phyloP scores from a whole-genome alignment of 352 stramenopile genomes.

The Aphanomyces cochlioides region DNA sequence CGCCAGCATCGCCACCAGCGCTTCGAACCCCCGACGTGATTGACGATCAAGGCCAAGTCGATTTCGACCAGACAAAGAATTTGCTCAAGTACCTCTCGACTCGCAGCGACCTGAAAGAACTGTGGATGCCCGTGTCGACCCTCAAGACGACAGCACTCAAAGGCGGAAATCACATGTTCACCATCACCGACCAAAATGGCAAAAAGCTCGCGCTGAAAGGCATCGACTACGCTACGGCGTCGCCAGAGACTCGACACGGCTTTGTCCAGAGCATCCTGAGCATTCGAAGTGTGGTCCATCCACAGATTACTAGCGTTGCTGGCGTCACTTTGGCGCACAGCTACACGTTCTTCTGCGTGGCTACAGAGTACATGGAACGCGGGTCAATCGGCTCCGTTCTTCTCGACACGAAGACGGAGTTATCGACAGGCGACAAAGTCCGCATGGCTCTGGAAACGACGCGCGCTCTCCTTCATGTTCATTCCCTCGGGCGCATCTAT shows the following conservation, averaged over 20 bases:
- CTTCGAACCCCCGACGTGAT: background rate
- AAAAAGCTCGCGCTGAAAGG: constrained; percentile 21
- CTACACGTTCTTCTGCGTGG: constrained; percentile 3
- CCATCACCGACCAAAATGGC: background rate
- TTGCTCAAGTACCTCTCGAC: constrained; percentile 14
- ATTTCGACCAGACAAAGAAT: background rate
- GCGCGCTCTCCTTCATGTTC: constrained; percentile 19
- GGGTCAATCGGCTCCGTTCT: constrained; percentile 27
- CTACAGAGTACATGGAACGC: constrained; percentile 18
- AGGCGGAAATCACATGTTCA: constrained; percentile 10
- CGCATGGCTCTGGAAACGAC: background rate
- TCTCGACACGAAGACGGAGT: constrained; percentile 3
- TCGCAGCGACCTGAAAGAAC: constrained; percentile 2
- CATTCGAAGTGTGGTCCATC: background rate
- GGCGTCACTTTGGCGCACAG: constrained; percentile 17
- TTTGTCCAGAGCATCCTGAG: constrained; percentile 3
- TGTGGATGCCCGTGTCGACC: constrained; percentile 18
- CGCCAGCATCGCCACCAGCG: too few species aligned
- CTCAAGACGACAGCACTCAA: constrained; percentile 24
- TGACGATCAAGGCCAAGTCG: background rate
- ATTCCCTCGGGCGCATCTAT: background rate
- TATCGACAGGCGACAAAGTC: background rate
- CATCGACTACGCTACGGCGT: constrained; percentile 14
- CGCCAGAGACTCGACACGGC: background rate
- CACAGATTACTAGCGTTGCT: constrained; percentile 19